A percentile compares a stretch with the other conserved stretches of the same genome.
These are phyloP conservation scores for Saxispiralis lemnorum DNA, from an alignment of 495 filamentous ascomycete genomes.

Conservation along the genomic window DNA sequence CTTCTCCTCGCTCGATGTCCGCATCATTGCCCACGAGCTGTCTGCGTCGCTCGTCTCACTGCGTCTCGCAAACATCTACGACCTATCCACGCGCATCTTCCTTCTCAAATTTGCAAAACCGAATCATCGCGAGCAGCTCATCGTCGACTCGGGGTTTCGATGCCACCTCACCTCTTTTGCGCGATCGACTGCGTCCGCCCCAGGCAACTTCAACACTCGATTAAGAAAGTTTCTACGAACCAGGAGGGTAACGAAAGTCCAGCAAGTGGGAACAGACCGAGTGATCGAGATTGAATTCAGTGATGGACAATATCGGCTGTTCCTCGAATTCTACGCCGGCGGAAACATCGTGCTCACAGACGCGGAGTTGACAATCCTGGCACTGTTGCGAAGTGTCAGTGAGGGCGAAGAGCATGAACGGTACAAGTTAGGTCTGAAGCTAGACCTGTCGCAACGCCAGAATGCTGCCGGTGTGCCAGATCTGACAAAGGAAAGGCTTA, in stretches of 20 bases:
- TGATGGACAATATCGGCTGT: slow-evolving; percentile 72
- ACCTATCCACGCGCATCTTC: slow-evolving; percentile 74
- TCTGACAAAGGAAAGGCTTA: slow-evolving; percentile 54
- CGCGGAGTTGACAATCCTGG: slow-evolving; percentile 55
- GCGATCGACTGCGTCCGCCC: slow-evolving; percentile 63
- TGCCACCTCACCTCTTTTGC: slow-evolving; percentile 83
- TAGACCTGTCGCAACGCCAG: slow-evolving; percentile 65
- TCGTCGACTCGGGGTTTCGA: slow-evolving; percentile 90
- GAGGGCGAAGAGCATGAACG: slow-evolving; percentile 59
- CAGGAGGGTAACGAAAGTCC: slow-evolving; percentile 58
- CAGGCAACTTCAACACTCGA: slow-evolving; percentile 64
- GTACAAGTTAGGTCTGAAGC: slow-evolving; percentile 52
- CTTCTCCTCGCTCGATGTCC: slow-evolving; percentile 85
- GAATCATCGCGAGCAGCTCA: slow-evolving; percentile 63
- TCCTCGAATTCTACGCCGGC: slow-evolving; percentile 89
- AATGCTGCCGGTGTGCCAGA: slow-evolving; percentile 58
- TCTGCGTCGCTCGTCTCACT: slow-evolving; percentile 52
- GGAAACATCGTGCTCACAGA: slow-evolving; percentile 91
- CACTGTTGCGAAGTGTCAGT: slow-evolving; percentile 63
- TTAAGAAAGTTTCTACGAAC: slow-evolving; percentile 79
- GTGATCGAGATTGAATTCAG: slow-evolving; percentile 86
- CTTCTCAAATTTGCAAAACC: slow-evolving; percentile 84
- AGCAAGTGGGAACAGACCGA: slow-evolving; percentile 81
- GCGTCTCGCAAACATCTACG: slow-evolving; percentile 84
- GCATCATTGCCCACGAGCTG: slow-evolving; percentile 86